phyloP scores from a whole-genome alignment of 2,329 filamentous ascomycete genomes.

The Colletotrichum chrysophilum region DNA sequence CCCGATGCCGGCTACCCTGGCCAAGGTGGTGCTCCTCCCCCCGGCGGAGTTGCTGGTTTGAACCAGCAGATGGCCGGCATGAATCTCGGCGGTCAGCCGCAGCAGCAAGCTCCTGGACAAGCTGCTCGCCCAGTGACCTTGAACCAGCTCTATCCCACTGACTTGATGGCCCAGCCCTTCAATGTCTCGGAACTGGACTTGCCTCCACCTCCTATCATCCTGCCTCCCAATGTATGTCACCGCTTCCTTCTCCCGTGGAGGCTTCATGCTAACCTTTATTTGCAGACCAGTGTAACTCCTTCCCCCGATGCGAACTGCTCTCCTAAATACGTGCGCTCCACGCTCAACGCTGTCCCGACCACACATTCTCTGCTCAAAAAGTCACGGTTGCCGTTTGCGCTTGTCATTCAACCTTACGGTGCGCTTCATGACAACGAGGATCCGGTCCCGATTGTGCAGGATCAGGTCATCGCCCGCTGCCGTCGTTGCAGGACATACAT shows the following conservation, averaged over 20 bases:
- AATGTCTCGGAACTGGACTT: constrained; percentile 92
- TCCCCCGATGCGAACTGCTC: constrained; percentile 92
- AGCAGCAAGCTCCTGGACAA: constrained; percentile 49
- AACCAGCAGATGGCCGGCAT: constrained; percentile 88
- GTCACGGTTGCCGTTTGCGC: constrained; percentile 91
- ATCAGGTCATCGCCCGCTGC: constrained; percentile 97
- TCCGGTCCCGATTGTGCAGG: constrained; percentile 87
- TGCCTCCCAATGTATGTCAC: constrained; percentile 85
- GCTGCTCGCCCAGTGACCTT: constrained; percentile 56
- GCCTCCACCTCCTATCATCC: constrained; percentile 86
- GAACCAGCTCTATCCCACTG: constrained; percentile 91
- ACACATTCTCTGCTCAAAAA: constrained; percentile 95
- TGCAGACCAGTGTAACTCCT: constrained; percentile 84
- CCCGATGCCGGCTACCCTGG: constrained; percentile 71
- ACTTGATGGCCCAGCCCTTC: constrained; percentile 91
- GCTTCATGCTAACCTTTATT: not conserved
- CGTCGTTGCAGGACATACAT: constrained; percentile 96
- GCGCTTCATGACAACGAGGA: constrained; percentile 94
- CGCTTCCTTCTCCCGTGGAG: not conserved
- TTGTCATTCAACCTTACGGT: constrained; percentile 95
- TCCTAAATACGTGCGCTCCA: constrained; percentile 93
- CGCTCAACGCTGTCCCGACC: constrained; percentile 90
- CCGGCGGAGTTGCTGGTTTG: constrained; percentile 70
- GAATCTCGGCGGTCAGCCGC: constrained; percentile 68
- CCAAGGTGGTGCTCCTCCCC: constrained; percentile 45